Base-by-base conservation (phyloP, 305 asterid genomes). In the Fraxinus sp. region DNA sequence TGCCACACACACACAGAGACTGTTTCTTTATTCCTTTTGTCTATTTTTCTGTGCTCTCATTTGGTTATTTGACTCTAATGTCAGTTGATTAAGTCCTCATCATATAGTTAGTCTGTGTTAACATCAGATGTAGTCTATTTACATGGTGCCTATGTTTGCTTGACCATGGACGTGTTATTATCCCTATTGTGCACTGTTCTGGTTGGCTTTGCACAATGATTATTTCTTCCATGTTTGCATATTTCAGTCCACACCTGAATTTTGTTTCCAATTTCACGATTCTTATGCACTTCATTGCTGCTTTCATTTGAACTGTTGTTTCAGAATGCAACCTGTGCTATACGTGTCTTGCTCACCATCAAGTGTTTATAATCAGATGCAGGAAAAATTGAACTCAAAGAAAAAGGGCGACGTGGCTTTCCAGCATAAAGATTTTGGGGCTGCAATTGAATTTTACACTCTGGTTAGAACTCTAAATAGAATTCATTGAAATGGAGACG, bases 401-500 rank as follows among this genome's bases (percentile, higher is more conserved):
- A 95, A 94, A 85, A 94, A 94, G 89, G 98, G 98, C 18, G 97
- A 95, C 75, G 86, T 74, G 80, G 97, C 98, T 80, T 95, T 94
- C 88, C 93, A 95, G 78, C 97, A 94, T 57, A 95, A 94, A 88
- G 98, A 95, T 79, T 89, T 89, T 32, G 88, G 84, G 87, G 90
- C 91, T 80, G 97, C 96, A 46, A 88, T 93, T 22, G 24, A 22
- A 22, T 22, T 22, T 22, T 22, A 22, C 24, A 22, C 97, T 62
- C 93, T 83, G 98, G 99, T 95, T 80, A 78, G 88, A 81, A 83
- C 82, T 16, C 77, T 11, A 14, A 55, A 18, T 9, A 70, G 32
- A 20, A 62, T 22, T 62, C 71, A 24, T 20, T 62, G 33, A 62
- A 62, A 62, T 62, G 71, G 71, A 62, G 71, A 62, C 14, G 5